These are phyloP conservation scores for Pelargonium citronellum DNA, from an alignment of 441 rosid genomes.

Conservation along the genomic window DNA sequence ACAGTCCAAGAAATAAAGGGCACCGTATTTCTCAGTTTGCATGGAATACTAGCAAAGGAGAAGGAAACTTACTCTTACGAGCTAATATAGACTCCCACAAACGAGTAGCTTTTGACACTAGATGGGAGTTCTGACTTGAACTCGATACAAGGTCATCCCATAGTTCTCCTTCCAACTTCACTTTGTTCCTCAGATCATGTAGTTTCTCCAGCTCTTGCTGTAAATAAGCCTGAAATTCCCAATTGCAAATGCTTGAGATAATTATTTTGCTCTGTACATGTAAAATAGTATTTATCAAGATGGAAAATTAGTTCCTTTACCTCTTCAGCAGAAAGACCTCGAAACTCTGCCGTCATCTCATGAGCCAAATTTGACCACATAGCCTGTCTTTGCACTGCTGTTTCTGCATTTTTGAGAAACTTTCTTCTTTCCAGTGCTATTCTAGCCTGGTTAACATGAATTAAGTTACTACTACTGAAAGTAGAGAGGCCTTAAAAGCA, in stretches of 20 bases:
- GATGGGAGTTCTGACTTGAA: conserved; percentile 92
- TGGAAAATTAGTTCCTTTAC: conserved; percentile 32
- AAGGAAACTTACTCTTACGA: conserved; percentile 63
- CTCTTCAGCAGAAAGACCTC: conserved; percentile 99
- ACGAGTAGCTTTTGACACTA: conserved; percentile 87
- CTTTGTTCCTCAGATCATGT: conserved; percentile 91
- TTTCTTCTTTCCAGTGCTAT: conserved; percentile 91
- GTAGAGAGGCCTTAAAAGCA: background rate
- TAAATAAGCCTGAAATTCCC: conserved; percentile 76
- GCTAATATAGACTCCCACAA: conserved; percentile 94
- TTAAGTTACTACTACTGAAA: conserved; percentile 12
- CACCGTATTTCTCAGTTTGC: background rate
- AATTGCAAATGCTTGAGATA: conserved; percentile 22
- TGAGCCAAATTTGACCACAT: conserved; percentile 99
- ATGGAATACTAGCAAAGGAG: background rate
- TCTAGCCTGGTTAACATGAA: conserved; percentile 61
- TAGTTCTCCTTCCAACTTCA: conserved; percentile 89
- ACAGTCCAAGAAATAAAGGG: conserved; percentile 6
- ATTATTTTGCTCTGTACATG: conserved; percentile 10
- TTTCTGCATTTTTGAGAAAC: conserved; percentile 91
- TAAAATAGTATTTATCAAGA: conserved; percentile 4
- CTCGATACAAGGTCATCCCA: conserved; percentile 99
- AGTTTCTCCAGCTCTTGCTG: conserved; percentile 98
- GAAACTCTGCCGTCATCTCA: conserved; percentile 99
- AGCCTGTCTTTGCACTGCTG: conserved; percentile 90